phyloP scores from a whole-genome alignment of 2,329 filamentous ascomycete genomes.

The Verticillium nubilum region DNA sequence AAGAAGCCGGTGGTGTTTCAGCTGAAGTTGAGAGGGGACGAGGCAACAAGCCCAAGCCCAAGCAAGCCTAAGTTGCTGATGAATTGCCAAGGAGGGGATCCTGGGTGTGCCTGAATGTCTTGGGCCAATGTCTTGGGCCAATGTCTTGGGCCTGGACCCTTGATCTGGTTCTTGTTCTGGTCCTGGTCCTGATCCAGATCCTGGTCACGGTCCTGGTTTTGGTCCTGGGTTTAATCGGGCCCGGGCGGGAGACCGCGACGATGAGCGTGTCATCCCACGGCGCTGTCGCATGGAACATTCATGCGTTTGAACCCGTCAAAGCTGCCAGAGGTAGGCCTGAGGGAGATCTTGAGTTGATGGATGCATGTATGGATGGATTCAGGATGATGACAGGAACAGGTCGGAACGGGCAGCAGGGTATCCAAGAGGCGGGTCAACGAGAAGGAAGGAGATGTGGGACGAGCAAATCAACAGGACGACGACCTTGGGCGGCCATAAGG shows the following conservation, averaged over 20 bases:
- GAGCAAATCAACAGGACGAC: background rate
- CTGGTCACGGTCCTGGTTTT: background rate
- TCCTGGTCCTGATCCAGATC: background rate
- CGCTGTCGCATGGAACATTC: slow-evolving; percentile 1
- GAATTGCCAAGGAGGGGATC: background rate
- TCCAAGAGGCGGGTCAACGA: too few species aligned
- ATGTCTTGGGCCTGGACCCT: background rate
- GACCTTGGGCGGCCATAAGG: background rate
- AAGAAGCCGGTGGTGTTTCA: slow-evolving; percentile 3
- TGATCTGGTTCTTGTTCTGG: background rate
- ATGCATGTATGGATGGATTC: background rate
- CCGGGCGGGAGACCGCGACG: background rate
- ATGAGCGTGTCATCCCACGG: background rate
- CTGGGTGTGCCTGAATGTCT: background rate
- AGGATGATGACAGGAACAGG: background rate
- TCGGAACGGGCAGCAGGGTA: background rate
- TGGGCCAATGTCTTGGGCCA: background rate
- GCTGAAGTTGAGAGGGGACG: slow-evolving; percentile 1
- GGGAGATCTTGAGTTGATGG: background rate
- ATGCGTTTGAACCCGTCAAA: slow-evolving; percentile 3
- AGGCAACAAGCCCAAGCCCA: background rate
- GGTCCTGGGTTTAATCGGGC: background rate
- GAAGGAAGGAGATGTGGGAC: background rate
- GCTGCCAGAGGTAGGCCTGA: background rate
- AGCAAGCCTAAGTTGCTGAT: background rate